Base-by-base conservation (phyloP, 2,329 filamentous ascomycete species). In the Plenodomus lindquistii region DNA sequence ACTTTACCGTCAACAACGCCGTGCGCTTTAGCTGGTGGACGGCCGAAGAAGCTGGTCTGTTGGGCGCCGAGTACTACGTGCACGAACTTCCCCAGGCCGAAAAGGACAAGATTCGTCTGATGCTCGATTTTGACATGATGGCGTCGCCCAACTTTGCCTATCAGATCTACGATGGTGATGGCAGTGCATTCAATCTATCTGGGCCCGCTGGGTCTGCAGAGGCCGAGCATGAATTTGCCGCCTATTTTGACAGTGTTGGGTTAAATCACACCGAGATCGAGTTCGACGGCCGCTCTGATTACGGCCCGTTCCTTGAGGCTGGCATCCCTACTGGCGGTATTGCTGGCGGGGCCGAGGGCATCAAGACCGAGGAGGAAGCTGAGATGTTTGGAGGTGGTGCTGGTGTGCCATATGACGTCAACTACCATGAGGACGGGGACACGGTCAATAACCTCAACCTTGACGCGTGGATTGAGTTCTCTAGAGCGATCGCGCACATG, bases 201-300 rank as follows among this genome's bases (percentile, higher is more conserved):
- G 82, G 81, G 0, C 81, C 82, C 0, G 60, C 75, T 4, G 89
- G 89, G 1, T 91, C 87, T 0, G 82, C 86, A 53, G 80, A 90
- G 66, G 78, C 90, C 46, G 81, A 85, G 79, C 1, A 77, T 85
- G 47, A 85, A 85, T 70, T 86, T 36, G 52, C 65, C 10, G 54
- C 63, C 42, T 70, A 66, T 52, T 70, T 70, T 36, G 55, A 65
- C 37, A 65, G 64, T 43, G 58, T 64, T 10, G 59, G 62, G 2
- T 54, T 66, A 9, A 65, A 66, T 49, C 64, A 85, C 66, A 87
- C 84, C 0, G 83, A 87, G 48, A 88, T 88, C 21, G 81, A 84
- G 2, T 93, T 94, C 57, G 86, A 91, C 60, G 89, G 89, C 6
- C 85, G 89, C 49, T 89, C 85, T 54, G 89, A 94, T 71, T 93